Evolutionary conservation across 441 rosid species (phyloP), one percentile per base, ranked within the genome.

Genomic region (Melastoma candidum): DNA sequence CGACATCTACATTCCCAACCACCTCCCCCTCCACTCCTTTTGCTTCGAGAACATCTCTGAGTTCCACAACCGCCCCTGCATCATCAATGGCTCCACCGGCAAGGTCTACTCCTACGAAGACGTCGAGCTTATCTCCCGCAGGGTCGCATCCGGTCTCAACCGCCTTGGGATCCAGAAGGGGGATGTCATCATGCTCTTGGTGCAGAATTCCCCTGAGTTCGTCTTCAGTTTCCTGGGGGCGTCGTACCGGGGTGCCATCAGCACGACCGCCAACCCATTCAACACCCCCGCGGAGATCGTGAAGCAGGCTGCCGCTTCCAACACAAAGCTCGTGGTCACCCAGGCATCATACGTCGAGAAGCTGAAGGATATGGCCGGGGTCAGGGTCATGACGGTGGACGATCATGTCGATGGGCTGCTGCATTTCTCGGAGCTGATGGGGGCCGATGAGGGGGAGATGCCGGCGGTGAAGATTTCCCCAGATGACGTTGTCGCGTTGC

Each of bases 181-280:
- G 1, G 79, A 80, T 17, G 87, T 83, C 2, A 68, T 83, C 51
- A 74, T 83, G 90, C 77, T 83, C 25, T 48, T 83, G 63, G 81
- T 80, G 51, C 87, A 64, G 8, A 83, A 80, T 75, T 76, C 74
- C 1, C 73, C 79, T 0, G 80, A 80, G 11, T 80, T 83, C 59
- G 78, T 78, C 17, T 72, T 73, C 32, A 68, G 81, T 1, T 83
- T 80, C 59, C 67, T 81, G 3, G 90, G 83, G 0, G 87, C 81
- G 0, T 76, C 87, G 0, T 54, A 8, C 45, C 67, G 58, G 12
- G 85, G 84, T 0, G 90, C 85, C 46, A 56, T 65, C 17, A 71
- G 56, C 53, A 75, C 87, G 1, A 73, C 87, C 0, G 90, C 84
- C 5, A 83, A 83, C 39, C 90, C 90, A 1, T 83, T 80, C 48